These are phyloP conservation scores for Kernera saxatilis DNA, from an alignment of 345 rosid species.

Conservation along the genomic window DNA sequence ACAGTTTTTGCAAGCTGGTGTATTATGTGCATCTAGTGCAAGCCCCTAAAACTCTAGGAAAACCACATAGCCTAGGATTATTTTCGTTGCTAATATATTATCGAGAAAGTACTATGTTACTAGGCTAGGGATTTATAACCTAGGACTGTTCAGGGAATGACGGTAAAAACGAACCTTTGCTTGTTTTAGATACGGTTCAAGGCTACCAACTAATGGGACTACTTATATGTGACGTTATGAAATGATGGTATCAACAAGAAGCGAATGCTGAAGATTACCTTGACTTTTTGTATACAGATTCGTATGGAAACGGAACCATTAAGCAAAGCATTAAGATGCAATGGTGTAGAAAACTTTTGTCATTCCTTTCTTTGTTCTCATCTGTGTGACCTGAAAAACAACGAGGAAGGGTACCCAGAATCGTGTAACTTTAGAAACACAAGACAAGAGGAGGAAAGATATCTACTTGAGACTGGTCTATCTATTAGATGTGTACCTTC, in stretches of 20 bases:
- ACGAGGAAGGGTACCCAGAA: background rate
- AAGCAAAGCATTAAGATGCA: constrained; percentile 18
- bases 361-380: constrained; percentile 64
- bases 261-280: constrained; percentile 10
- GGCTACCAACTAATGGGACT: background rate
- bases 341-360: constrained; percentile 65
- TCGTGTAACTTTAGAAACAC: background rate
- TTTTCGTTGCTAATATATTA: background rate
- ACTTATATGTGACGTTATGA: background rate
- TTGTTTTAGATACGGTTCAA: background rate
- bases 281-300: background rate
- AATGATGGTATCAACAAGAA: background rate
- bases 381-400: constrained; percentile 47
- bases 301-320: background rate
- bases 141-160: background rate
- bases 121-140: background rate
- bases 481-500: constrained; percentile 41
- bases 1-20: constrained; percentile 6
- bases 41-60: too few species aligned
- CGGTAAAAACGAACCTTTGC: background rate
- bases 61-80: background rate
- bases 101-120: background rate
- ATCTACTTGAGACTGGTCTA: background rate
- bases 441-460: background rate
- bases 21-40: background rate